phyloP scores from a whole-genome alignment of 2,329 filamentous ascomycete genomes.

The Trichoderma sp. region DNA sequence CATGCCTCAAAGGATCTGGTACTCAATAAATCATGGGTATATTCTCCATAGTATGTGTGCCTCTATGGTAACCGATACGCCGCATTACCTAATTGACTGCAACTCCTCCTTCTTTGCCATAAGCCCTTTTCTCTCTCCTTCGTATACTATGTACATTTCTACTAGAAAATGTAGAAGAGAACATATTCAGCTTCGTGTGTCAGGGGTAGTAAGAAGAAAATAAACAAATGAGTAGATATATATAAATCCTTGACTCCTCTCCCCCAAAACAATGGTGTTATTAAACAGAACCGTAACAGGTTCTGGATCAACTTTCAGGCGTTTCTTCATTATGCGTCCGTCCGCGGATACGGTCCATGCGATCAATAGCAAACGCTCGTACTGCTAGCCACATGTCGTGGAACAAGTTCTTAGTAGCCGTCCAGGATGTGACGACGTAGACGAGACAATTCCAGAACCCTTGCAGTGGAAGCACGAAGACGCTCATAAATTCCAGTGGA shows the following conservation, averaged over 20 bases:
- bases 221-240: background rate
- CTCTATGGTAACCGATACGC: background rate
- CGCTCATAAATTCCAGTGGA: conserved; percentile 63
- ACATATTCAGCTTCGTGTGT: background rate
- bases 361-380: background rate
- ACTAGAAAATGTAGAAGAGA: background rate
- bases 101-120: background rate
- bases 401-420: conserved; percentile 48
- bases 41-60: background rate
- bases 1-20: background rate
- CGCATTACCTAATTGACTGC: background rate
- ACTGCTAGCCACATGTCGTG: conserved; percentile 19
- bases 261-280: background rate
- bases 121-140: background rate
- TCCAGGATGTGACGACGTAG: conserved; percentile 65
- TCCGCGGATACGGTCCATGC: background rate
- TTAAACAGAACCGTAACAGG: too few relatives aligned
- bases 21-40: background rate
- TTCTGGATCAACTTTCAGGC: background rate
- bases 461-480: conserved; percentile 72
- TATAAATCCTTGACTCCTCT: background rate
- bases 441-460: conserved; percentile 78
- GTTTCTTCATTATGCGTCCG: background rate
- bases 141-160: background rate
- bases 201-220: background rate